Evolutionary conservation across 1,284 basidiomycete genomes (phyloP), one percentile per base, ranked within the genome.

Genomic region (Anthracocystis panici-leucophaei): DNA sequence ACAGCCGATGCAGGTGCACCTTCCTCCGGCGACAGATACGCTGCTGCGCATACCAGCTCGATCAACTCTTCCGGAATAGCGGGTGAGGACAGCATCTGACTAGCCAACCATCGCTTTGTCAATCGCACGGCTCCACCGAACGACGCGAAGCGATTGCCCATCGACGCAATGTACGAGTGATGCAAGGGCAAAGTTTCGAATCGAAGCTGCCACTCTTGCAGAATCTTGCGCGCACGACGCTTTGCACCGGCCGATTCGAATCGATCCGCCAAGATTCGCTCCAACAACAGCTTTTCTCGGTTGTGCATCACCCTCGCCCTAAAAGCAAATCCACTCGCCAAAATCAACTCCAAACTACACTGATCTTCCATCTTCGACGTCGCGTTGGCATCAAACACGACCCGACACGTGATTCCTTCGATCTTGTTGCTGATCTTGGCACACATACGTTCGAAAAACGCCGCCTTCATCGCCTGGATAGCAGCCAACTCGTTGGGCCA

Each of bases 401-500:
- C 75, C 9, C 65, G 57, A 31, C 64, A 59, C 9, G 55, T 87
- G 3, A 93, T 88, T n/a, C 83, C 83, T 21, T 64, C 56, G 40
- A 82, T 62, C 58, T 76, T 75, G 54, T 57, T 64, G 45, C 45
- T 40, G n/a, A 84, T 64, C 21, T 76, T 65, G n/a, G 57, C 54
- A 27, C 79, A 78, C 50, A 84, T 75, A 40, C 78, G 75, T 46
- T 85, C 82, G 49, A 77, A 79, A 84, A 99, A 92, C 0, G 96
- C 96, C 2, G 97, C 88, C 86, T 99, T 99, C 87, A 95, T 92
- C 78, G 94, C 94, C 85, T 97, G 95, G 50, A 98, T 92, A 0
- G 95, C 94, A 18, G 88, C 89, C 1, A 99, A 88, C 79, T 99
- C 95, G 82, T 98, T 95, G 0, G 97, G 97, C 97, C 97, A 99